Base-by-base conservation (phyloP, 2,329 filamentous ascomycete genomes). In the Waltergamsia citrina region DNA sequence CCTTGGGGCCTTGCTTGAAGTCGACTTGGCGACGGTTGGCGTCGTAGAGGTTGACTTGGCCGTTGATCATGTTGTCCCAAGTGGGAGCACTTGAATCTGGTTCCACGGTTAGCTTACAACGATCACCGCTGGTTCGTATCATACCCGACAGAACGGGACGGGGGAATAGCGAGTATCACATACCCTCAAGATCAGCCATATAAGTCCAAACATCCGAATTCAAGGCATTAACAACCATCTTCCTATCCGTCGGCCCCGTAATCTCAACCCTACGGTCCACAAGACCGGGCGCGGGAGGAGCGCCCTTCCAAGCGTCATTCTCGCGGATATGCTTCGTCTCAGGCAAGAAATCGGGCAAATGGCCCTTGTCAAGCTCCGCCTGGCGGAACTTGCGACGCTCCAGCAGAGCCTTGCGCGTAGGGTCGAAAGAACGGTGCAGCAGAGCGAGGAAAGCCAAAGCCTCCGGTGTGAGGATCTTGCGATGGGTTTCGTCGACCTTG, bases 61-160 rank as follows among this genome's bases (percentile, higher is more conserved):
- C 86, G 48, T 87, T 87, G 63, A 93, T 78, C 85, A 94, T 93
- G 66, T 93, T 93, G 46, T 90, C 84, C 86, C 86, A 94, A 26
- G 86, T 93, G 11, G 86, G 86, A 9, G 85, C 85, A 50, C 71
- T 86, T 8, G 86, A 90, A 57, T 93, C 85, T 35, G 26, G 4
- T 16, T n/a, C 12, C 26, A 28, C 8, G 10, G 26, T 28, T 10
- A 28, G 26, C 15, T 7, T 7, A 28, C n/a, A n/a, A n/a, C n/a
- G n/a, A n/a, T n/a, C n/a, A n/a, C n/a, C n/a, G n/a, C n/a, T n/a
- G n/a, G n/a, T n/a, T n/a, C n/a, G n/a, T n/a, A n/a, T n/a, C n/a
- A n/a, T n/a, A n/a, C n/a, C n/a, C n/a, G n/a, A n/a, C n/a, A n/a
- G n/a, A n/a, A n/a, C n/a, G n/a, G n/a, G n/a, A n/a, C n/a, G n/a